Evolutionary conservation across 352 stramenopile species (phyloP), one percentile per base, ranked within the genome.

Genomic region (Globisporangium yorkense): DNA sequence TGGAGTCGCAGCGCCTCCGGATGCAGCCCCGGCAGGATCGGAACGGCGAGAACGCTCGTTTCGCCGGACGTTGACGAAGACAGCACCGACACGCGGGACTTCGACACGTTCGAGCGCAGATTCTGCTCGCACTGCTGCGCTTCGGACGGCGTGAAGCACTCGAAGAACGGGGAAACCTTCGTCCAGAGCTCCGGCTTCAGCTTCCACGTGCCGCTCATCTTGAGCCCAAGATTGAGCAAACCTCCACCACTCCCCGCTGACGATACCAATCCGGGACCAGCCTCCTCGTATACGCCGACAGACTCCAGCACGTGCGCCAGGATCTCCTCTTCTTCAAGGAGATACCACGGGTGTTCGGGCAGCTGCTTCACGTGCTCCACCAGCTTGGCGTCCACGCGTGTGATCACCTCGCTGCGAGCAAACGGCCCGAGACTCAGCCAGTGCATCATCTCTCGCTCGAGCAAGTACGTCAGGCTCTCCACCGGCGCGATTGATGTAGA

Each of bases 291-390:
- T 24, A 75, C 67, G 12, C 80, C 83, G 37, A 91, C 79, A 8
- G 60, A 62, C 27, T 87, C 75, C 0, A 93, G 57, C 33, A 87
- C 80, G 35, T 87, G 66, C 7, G 70, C 82, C 13, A 93, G 40
- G 55, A 93, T 88, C 44, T 93, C 84, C 31, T 93, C 84, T 47
- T 93, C 84, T 57, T 93, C 84, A 6, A 85, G 52, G 18, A 79
- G 61, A 43, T 71, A 67, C 72, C 75, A 86, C 12, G 79, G 70
- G 46, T 88, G 80, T 0, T 52, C 53, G 15, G 67, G 51, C 29
- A 80, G 59, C 29, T 87, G 77, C 33, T 88, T 87, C n/a, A 90
- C 74, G 54, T 81, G 75, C 57, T 93, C 84, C 15, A 93, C 67
- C 21, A 93, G 62, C 62, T 88, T 87, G 59, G 84, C 73, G 59